Base-by-base conservation (phyloP, 371 early-diverging fungal genomes). In the Zychaea mexicana region DNA sequence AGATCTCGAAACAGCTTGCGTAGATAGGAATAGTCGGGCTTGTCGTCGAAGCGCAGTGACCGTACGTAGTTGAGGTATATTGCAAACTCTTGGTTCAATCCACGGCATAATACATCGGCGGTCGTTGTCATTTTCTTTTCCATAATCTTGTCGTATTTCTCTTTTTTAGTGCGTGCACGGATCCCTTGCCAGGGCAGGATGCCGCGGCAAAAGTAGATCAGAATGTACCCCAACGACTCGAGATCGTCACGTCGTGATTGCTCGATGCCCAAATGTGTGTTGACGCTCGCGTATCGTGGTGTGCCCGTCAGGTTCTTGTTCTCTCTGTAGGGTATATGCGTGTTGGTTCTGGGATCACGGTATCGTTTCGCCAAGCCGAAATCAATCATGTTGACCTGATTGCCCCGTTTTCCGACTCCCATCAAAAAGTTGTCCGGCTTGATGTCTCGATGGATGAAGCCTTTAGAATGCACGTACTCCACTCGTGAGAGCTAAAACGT, bases 151-250 rank as follows among this genome's bases (percentile, higher is more conserved):
- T 98, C 98, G 80, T 98, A 99, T 86, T 99, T 99, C 83, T 98
- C 96, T 85, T 96, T 94, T 85, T 99, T 99, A 36, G 96, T 97
- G n/a, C 92, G 95, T 15, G 98, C 99, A 74, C 94, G 94, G 57
- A 99, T 82, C n/a, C 99, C 99, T 79, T 99, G 99, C 99, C 99
- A 99, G 45, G 99, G 99, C 55, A 99, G 84, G 52, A 90, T 90
- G 15, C 99, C 99, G 55, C 98, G 93, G 66, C 93, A 90, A 72
- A 99, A 99, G 85, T 99, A 99, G 88, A 99, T 94, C 45, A 99
- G 86, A 32, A 99, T 98, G 79, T 99, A 99, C 17, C 98, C 98
- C 46, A 99, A 80, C 24, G 97, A 95, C 78, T 99, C 99, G 47
- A 99, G 80, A 83, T 99, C 99, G 79, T 99, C 99, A 68, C 99